These are phyloP conservation scores for Colletotrichum coccodes DNA, from an alignment of 2,329 filamentous ascomycete species.

Conservation along the genomic window DNA sequence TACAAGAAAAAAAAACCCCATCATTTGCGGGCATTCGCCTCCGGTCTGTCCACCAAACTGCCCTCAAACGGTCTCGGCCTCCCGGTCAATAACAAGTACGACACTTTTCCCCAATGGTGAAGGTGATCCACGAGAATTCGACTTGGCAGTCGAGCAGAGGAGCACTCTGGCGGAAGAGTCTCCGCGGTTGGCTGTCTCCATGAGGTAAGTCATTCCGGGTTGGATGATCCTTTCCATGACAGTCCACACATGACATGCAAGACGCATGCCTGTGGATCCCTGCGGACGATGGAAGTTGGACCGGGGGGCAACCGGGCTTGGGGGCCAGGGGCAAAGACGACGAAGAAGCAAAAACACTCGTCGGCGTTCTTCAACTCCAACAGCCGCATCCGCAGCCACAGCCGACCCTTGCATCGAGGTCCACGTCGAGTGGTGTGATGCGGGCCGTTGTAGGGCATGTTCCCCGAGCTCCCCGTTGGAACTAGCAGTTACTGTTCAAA, in stretches of 20 bases:
- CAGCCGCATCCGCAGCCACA: constrained; percentile 3
- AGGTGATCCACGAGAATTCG: neutral
- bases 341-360: constrained; percentile 4
- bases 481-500: neutral
- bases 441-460: constrained; percentile 7
- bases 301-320: neutral
- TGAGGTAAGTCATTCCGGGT: neutral
- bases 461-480: constrained; percentile 3
- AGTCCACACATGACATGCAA: neutral
- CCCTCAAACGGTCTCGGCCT: neutral
- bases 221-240: neutral
- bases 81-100: neutral
- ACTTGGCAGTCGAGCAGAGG: neutral
- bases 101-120: neutral
- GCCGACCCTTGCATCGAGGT: neutral
- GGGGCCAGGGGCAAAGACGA: neutral
- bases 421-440: constrained; percentile 9
- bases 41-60: neutral
- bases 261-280: neutral
- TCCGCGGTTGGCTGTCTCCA: neutral
- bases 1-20: neutral
- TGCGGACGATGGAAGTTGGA: neutral
- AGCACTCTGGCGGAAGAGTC: neutral
- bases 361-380: constrained; percentile 9
- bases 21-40: neutral